Base-by-base conservation (phyloP, 305 asterid genomes). In the Fraxinus xanthoxyloides region DNA sequence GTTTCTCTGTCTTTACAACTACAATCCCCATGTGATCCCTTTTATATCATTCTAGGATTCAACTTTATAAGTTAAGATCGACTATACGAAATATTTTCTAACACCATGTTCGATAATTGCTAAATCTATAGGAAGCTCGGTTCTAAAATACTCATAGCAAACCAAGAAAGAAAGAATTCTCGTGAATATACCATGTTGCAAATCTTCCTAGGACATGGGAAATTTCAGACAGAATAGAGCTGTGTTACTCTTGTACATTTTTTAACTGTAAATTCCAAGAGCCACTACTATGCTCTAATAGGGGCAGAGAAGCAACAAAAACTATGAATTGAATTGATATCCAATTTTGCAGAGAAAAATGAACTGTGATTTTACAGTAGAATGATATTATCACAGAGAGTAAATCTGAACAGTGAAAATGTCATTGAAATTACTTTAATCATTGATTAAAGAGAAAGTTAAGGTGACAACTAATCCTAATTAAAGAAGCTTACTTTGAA, bases 401-500 rank as follows among this genome's bases (percentile, higher is more conserved):
- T 72, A 32, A 72, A 72, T 15, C 76, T 72, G 46, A 7, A 72
- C 43, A 70, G 76, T 70, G 40, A 32, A 70, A 32, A 72, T 32
- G 43, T 23, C 26, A 72, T 72, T 32, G 36, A 32, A 70, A 70
- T 70, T 30, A 72, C 76, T 72, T 51, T 63, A 38, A 83, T 83
- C 86, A 80, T 86, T 83, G 89, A 87, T 87, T 85, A 85, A 89
- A 87, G 93, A 90, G 88, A 88, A 89, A 88, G 91, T 78, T 82
- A 85, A 80, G 89, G 89, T 85, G 83, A 83, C 90, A 90, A 81
- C 82, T 73, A 81, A 79, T 81, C 80, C 77, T 74, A 78, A 89
- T 81, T 77, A 38, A n/a, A 80, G 82, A 76, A 80, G 51, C 70
- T 74, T 67, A 85, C 78, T 70, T 61, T 36, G 43, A 77, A 83